These are phyloP conservation scores for Lasiosphaeria hispida DNA, from an alignment of 495 filamentous ascomycete genomes.

Conservation along the genomic window DNA sequence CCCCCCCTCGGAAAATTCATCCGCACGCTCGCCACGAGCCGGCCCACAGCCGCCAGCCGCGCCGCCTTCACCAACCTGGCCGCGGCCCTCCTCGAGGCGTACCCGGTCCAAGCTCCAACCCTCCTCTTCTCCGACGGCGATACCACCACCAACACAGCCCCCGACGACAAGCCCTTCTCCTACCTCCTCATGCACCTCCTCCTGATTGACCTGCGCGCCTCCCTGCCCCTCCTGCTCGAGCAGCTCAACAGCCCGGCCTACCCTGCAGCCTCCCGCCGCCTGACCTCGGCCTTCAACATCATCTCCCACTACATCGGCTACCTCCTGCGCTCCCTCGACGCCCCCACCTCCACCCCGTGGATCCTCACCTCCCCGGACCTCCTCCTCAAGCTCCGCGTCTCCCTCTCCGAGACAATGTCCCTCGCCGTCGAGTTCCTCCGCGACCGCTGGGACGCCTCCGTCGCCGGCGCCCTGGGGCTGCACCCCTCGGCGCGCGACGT, in stretches of 20 bases:
- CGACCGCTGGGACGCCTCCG: constrained; percentile 61
- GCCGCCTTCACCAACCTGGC: constrained; percentile 50
- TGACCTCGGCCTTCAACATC: constrained; percentile 58
- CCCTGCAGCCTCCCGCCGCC: constrained; percentile 43
- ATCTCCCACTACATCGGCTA: constrained; percentile 57
- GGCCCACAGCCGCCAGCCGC: constrained; percentile 47
- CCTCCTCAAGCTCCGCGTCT: constrained; percentile 56
- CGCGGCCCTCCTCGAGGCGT: constrained; percentile 52
- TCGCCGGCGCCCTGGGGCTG: constrained; percentile 53
- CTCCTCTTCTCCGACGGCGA: constrained; percentile 47
- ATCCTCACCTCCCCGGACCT: constrained; percentile 46
- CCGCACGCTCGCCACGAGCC: constrained; percentile 41
- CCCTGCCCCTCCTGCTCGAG: constrained; percentile 58
- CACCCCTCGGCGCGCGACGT: constrained; percentile 44
- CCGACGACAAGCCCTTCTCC: constrained; percentile 48
- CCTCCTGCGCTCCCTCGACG: constrained; percentile 50
- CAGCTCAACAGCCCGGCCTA: constrained; percentile 52
- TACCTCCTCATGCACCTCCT: constrained; percentile 61
- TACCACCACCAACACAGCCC: constrained; percentile 8
- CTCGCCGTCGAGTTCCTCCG: constrained; percentile 61
- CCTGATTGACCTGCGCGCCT: constrained; percentile 60
- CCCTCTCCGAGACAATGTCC: constrained; percentile 57
- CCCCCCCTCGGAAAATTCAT: constrained; percentile 37
- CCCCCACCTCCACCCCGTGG: constrained; percentile 21
- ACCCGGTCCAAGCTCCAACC: constrained; percentile 39